Evolutionary conservation across 1,284 basidiomycete species (phyloP).

Genomic region (Cystobasidium pallidum): DNA sequence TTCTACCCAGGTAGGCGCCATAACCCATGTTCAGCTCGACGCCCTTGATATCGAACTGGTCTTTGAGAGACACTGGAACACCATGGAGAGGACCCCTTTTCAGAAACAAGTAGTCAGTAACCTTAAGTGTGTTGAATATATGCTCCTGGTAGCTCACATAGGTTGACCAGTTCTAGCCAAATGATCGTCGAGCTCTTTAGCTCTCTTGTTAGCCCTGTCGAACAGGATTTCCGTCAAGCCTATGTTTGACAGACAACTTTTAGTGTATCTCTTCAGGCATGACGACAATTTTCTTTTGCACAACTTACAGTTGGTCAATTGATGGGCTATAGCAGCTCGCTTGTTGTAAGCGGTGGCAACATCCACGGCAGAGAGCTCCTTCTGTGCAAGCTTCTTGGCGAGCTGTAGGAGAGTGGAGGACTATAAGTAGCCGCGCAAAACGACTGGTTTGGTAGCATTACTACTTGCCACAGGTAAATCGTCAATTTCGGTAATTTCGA

Average conservation of each 20-base stretch:
- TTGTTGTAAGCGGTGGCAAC: conserved; percentile 45
- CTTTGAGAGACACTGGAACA: conserved; percentile 64
- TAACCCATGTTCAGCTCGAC: conserved; percentile 57
- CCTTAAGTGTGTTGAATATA: not conserved
- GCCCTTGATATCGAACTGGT: conserved; percentile 58
- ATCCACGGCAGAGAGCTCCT: conserved; percentile 25
- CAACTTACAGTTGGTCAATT: conserved; percentile 37
- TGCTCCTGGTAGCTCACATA: conserved; percentile 1
- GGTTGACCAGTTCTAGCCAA: not conserved
- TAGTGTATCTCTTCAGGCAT: not conserved
- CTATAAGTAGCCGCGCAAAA: not conserved
- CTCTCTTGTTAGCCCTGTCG: conserved; percentile 21
- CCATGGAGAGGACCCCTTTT: conserved; percentile 68
- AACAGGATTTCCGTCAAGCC: conserved; percentile 40
- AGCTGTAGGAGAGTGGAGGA: not conserved
- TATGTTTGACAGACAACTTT: not conserved
- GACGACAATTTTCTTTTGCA: no score
- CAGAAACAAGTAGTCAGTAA: not conserved
- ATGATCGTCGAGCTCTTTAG: conserved; percentile 32
- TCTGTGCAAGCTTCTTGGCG: conserved; percentile 11
- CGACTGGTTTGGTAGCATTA: not conserved
- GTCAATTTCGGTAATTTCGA: conserved; percentile 67
- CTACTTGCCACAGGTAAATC: conserved; percentile 58
- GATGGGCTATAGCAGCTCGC: conserved; percentile 46
- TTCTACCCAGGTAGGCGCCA: conserved; percentile 40